phyloP scores from a whole-genome alignment of 2,329 filamentous ascomycete genomes.

The Botrytis porri region DNA sequence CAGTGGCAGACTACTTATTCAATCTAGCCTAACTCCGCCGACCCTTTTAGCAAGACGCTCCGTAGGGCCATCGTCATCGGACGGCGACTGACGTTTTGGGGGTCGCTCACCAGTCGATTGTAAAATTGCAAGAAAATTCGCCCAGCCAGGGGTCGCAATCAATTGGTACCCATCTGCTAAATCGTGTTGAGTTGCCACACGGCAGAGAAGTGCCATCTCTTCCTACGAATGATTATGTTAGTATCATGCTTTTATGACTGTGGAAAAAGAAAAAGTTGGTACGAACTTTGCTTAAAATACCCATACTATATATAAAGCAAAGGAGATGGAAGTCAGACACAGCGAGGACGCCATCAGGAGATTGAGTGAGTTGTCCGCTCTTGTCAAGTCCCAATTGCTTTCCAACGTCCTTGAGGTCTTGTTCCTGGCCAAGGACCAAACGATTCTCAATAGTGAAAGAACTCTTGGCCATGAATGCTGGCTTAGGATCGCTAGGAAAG shows the following conservation, averaged over 20 bases:
- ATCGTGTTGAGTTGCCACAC: slow-evolving; percentile 78
- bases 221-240: slow-evolving; percentile 56
- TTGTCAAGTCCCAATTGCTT: slow-evolving; percentile 62
- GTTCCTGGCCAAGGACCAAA: slow-evolving; percentile 78
- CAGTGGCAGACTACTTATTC: slow-evolving; percentile 17
- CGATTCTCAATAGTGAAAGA: slow-evolving; percentile 91
- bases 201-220: slow-evolving; percentile 81
- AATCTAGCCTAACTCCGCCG: slow-evolving; percentile 57
- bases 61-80: slow-evolving; percentile 36
- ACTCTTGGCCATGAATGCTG: slow-evolving; percentile 64
- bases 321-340: slow-evolving; percentile 94
- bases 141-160: slow-evolving; percentile 86
- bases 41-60: slow-evolving; percentile 60
- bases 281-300: slow-evolving; percentile 78
- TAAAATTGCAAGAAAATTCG: slow-evolving; percentile 87
- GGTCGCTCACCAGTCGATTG: slow-evolving; percentile 96
- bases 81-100: slow-evolving; percentile 63
- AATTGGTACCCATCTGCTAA: slow-evolving; percentile 78
- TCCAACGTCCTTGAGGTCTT: slow-evolving; percentile 69
- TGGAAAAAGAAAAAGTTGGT: slow-evolving; percentile 25
- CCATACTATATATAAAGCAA: slow-evolving; percentile 78
- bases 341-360: slow-evolving; percentile 59
- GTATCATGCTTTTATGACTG: neutral
- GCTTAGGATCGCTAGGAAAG: slow-evolving; percentile 78
- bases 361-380: slow-evolving; percentile 54